Base-by-base conservation (phyloP, 768 basidiomycete genomes). In the Russula olivacea region DNA sequence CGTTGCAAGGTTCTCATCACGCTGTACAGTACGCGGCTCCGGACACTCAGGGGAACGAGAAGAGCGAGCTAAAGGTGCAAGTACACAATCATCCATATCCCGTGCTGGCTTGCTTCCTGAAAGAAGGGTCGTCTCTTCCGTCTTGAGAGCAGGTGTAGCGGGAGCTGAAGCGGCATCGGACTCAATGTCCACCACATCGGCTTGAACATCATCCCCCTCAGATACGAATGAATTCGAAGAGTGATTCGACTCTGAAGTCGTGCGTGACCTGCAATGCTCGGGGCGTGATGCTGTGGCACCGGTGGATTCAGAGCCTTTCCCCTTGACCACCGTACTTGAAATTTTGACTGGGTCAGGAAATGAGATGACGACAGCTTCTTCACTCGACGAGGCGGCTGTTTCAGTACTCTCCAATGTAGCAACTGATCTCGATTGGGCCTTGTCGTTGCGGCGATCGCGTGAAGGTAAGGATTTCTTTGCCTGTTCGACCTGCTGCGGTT, bases 391-490 rank as follows among this genome's bases (percentile, higher is more conserved):
- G 47, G n/a, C 19, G 17, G 25, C 55, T 61, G 14, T 38, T 32
- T 61, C 60, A 12, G 19, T 6, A 17, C 25, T 32, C 38, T 55
- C 49, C 17, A 41, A 51, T 25, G 55, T 19, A 43, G 49, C 30
- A 30, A n/a, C 30, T 14, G 17, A 14, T 15, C 41, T 45, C 25
- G 51, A 28, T 23, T 28, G 48, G 50, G 34, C 19, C 48, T 55
- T 56, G 11, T 54, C 45, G 58, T 57, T 32, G 30, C 48, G 54
- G 41, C 55, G 25, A 56, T 66, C 28, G 62, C 66, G 49, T 49
- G 69, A 36, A 40, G 59, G 52, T 10, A 41, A 19, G 36, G 64
- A 14, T 61, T 69, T 50, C 69, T 69, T 21, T 61, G 64, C 56
- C 70, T 69, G 56, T 41, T 61, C 58, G 30, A 48, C 25, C 17